A percentile compares a stretch with the other conserved stretches of the same genome.
Evolutionary conservation across 352 stramenopile species (phyloP).

Genomic region (Pythium phragmitis): DNA sequence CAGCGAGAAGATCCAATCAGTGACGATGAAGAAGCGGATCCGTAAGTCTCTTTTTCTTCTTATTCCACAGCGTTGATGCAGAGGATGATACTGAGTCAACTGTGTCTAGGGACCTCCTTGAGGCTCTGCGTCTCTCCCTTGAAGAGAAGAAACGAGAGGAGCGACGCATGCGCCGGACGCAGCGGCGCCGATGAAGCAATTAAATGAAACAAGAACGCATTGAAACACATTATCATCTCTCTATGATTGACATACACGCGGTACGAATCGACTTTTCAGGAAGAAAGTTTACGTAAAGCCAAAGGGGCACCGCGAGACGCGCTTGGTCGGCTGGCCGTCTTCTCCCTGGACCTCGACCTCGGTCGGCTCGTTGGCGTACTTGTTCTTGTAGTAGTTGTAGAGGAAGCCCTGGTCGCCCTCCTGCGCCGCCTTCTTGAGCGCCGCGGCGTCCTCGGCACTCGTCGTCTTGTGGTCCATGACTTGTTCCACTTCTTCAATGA

Average conservation of each 20-base stretch:
- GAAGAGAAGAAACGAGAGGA: constrained; percentile 70
- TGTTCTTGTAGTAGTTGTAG: constrained; percentile 30
- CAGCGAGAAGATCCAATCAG: constrained; percentile 24
- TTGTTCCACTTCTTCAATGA: constrained; percentile 11
- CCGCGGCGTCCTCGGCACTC: constrained; percentile 7
- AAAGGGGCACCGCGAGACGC: constrained; percentile 58
- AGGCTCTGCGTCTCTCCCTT: constrained; percentile 52
- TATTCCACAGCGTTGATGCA: too few species aligned
- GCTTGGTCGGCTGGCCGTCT: constrained; percentile 45
- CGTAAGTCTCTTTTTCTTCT: constrained; percentile 33
- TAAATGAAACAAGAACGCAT: not conserved
- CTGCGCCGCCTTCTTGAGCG: constrained; percentile 18
- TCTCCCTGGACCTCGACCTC: constrained; percentile 13
- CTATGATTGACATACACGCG: not conserved
- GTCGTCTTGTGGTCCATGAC: not conserved
- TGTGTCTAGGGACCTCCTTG: constrained; percentile 43
- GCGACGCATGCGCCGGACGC: constrained; percentile 39
- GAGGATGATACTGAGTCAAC: not conserved
- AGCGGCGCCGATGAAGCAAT: constrained; percentile 33
- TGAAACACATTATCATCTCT: not conserved
- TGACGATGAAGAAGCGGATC: constrained; percentile 46
- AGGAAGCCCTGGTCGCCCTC: constrained; percentile 21
- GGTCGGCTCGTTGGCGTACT: constrained; percentile 17
- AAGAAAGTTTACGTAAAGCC: constrained; percentile 36
- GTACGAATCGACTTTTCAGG: too few species aligned